Percentiles rank a stretch among this genome's conserved stretches.
These are phyloP conservation scores for Diophrys appendiculata DNA, from an alignment of 73 alveolate genomes.

Conservation along the genomic window DNA sequence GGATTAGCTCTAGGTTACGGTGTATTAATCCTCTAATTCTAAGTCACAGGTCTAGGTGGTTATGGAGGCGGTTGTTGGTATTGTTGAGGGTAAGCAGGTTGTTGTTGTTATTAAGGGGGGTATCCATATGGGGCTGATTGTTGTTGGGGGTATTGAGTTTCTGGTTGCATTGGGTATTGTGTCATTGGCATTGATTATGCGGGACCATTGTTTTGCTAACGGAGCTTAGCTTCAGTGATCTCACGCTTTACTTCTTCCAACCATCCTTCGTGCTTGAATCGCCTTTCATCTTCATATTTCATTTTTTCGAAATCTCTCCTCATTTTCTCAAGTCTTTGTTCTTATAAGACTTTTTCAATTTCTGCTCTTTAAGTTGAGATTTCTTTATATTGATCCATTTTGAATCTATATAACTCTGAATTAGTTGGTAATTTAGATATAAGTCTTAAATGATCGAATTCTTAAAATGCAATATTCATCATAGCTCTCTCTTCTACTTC, in stretches of 20 bases:
- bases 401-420: constrained; percentile 82
- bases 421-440: constrained; percentile 80
- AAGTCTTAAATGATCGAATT: constrained; percentile 74
- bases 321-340: constrained; percentile 75
- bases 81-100: not conserved
- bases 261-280: constrained; percentile 84
- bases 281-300: constrained; percentile 78
- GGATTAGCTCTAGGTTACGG: not conserved
- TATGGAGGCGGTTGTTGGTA: constrained; percentile 8
- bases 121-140: constrained; percentile 12
- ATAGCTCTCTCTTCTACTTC: constrained; percentile 87
- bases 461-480: constrained; percentile 74
- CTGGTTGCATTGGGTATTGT: not conserved
- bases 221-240: constrained; percentile 69
- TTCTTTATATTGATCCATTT: constrained; percentile 85
- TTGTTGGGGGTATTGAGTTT: not conserved
- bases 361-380: constrained; percentile 81
- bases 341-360: constrained; percentile 86
- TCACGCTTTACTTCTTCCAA: constrained; percentile 78
- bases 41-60: constrained; percentile 14
- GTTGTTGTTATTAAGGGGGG: not conserved
- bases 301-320: constrained; percentile 84
- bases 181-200: not conserved
- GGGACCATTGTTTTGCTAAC: constrained; percentile 23
- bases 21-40: not conserved